These are phyloP conservation scores for Leucoagaricus sp. DNA, from an alignment of 1,284 basidiomycete genomes.

Conservation along the genomic window DNA sequence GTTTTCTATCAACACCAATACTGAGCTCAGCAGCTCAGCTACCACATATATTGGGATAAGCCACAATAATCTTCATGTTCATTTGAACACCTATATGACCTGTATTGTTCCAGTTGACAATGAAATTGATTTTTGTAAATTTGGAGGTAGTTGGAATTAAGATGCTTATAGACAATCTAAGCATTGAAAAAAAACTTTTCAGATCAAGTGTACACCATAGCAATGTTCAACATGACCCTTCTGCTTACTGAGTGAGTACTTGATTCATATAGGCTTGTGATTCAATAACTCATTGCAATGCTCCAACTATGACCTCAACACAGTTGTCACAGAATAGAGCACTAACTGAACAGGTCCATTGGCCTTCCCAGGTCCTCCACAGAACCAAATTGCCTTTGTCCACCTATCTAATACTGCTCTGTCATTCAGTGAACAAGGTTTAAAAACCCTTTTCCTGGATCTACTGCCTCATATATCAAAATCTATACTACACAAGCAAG, in stretches of 20 bases:
- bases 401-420: constrained; percentile 16
- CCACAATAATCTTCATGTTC: constrained; percentile 40
- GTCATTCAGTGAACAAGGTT: constrained; percentile 5
- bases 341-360: neutral
- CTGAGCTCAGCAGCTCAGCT: constrained; percentile 38
- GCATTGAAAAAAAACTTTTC: constrained; percentile 20
- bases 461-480: constrained; percentile 18
- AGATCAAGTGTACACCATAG: constrained; percentile 11
- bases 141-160: constrained; percentile 19
- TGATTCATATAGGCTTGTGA: too few species aligned
- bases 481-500: neutral
- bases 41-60: constrained; percentile 37
- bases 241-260: constrained; percentile 10
- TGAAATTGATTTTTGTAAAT: constrained; percentile 8
- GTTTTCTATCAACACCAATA: constrained; percentile 24
- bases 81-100: constrained; percentile 31
- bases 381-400: constrained; percentile 13
- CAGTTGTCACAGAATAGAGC: neutral
- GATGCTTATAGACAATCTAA: constrained; percentile 20
- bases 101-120: constrained; percentile 18
- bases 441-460: constrained; percentile 16
- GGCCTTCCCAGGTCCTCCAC: neutral
- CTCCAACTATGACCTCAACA: neutral
- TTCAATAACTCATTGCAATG: too few species aligned
- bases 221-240: constrained; percentile 3